Percentiles rank a stretch among this genome's conserved stretches.
These are phyloP conservation scores for Arthrobotrys iridis DNA, from an alignment of 2,329 filamentous ascomycete species.

Conservation along the genomic window DNA sequence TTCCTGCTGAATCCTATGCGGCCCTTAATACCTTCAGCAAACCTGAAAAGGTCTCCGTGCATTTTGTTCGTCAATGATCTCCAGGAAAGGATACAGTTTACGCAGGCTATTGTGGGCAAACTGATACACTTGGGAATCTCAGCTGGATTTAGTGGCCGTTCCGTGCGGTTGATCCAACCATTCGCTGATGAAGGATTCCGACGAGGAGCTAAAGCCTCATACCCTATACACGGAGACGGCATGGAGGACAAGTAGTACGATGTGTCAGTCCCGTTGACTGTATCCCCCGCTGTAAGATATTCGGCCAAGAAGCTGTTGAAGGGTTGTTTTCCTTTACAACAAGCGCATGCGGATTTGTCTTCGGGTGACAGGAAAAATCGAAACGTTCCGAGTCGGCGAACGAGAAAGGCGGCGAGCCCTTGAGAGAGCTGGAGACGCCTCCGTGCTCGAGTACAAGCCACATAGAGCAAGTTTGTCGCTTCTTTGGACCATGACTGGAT, in stretches of 20 bases:
- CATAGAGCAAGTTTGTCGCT: constrained; percentile 44
- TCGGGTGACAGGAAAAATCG: constrained; percentile 43
- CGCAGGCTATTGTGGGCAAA: constrained; percentile 25
- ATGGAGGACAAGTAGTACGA: constrained; percentile 18
- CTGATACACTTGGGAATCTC: constrained; percentile 39
- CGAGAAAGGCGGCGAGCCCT: constrained; percentile 21
- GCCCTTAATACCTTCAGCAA: constrained; percentile 32
- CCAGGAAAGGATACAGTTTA: constrained; percentile 45
- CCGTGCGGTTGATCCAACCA: constrained; percentile 33
- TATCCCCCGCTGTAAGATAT: background rate
- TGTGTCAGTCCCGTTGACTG: background rate
- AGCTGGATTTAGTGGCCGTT: constrained; percentile 13
- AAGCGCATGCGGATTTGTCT: constrained; percentile 13
- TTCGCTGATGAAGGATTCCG: constrained; percentile 17
- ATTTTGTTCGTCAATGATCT: constrained; percentile 24
- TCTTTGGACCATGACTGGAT: constrained; percentile 15
- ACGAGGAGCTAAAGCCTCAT: constrained; percentile 26
- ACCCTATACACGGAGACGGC: constrained; percentile 41
- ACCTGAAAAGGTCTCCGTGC: constrained; percentile 42
- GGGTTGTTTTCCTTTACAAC: constrained; percentile 32
- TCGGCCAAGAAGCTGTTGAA: constrained; percentile 32
- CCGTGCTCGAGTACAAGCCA: constrained; percentile 46
- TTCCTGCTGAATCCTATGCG: constrained; percentile 13
- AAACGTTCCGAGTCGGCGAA: constrained; percentile 15
- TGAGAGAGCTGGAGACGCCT: constrained; percentile 43